Conservation (phyloP, 345 rosid genomes). For the Lenwebbia sp. region DNA sequence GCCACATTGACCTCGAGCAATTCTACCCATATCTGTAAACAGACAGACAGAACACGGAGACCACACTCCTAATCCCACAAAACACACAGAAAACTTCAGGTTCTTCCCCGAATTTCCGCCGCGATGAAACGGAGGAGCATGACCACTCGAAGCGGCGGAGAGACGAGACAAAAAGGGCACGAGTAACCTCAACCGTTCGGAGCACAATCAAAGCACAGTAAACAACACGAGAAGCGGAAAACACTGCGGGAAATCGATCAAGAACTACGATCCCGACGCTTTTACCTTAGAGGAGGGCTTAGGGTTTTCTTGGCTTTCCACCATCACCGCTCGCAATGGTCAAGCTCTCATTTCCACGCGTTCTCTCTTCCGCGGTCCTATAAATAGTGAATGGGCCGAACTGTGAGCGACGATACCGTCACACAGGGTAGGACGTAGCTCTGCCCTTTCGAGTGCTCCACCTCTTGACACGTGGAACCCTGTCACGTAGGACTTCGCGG, state of each 20-base stretch:
- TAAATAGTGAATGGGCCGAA: background rate
- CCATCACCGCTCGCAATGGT: background rate
- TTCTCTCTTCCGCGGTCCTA: background rate
- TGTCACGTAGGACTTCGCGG: background rate
- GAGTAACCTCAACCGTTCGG: too few relatives aligned
- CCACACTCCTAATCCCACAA: background rate
- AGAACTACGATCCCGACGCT: background rate
- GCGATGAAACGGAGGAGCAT: background rate
- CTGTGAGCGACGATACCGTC: background rate
- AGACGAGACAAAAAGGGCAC: too few relatives aligned
- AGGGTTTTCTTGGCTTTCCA: constrained; percentile 12
- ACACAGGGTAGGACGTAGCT: background rate
- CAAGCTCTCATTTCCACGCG: background rate
- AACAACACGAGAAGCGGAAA: too few relatives aligned
- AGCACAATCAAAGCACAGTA: too few relatives aligned
- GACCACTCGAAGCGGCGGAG: too few relatives aligned
- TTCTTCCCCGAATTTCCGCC: background rate
- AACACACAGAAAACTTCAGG: background rate
- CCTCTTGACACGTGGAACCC: background rate
- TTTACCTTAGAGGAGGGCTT: constrained; percentile 7
- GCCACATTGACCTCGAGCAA: background rate
- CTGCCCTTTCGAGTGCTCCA: background rate
- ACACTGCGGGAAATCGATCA: too few relatives aligned
- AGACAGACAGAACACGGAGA: background rate
- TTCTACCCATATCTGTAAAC: background rate